phyloP scores from a whole-genome alignment of 192 early-diverging fungal genomes.

The Ramicandelaber brevisporus region DNA sequence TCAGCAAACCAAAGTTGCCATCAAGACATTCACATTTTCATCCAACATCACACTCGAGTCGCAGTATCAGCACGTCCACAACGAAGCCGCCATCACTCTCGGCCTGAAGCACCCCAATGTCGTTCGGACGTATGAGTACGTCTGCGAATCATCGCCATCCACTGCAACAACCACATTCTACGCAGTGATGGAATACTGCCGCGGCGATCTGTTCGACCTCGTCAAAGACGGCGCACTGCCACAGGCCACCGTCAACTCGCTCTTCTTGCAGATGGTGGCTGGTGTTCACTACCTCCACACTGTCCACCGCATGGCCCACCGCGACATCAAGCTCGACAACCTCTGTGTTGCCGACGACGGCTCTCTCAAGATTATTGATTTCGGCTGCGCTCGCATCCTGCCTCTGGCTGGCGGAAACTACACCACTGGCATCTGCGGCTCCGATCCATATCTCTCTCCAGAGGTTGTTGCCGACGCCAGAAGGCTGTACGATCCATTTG shows the following conservation, averaged over 20 bases:
- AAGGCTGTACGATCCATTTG: slow-evolving; percentile 69
- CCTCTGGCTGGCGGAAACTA: slow-evolving; percentile 33
- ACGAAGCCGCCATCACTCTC: slow-evolving; percentile 18
- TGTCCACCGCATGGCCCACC: slow-evolving; percentile 49
- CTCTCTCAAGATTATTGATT: slow-evolving; percentile 70
- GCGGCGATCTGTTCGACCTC: slow-evolving; percentile 57
- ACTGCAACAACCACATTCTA: slow-evolving; percentile 32
- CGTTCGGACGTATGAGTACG: slow-evolving; percentile 46
- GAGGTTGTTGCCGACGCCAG: slow-evolving; percentile 22
- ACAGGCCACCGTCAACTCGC: slow-evolving; percentile 46
- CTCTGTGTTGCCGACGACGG: slow-evolving; percentile 44
- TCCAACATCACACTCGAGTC: slow-evolving; percentile 3
- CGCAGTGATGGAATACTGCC: slow-evolving; percentile 78
- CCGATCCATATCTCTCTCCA: slow-evolving; percentile 88
- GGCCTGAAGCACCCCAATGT: slow-evolving; percentile 51
- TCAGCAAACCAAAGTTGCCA: slow-evolving; percentile 9
- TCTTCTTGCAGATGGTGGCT: slow-evolving; percentile 49
- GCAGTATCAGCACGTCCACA: slow-evolving; percentile 18
- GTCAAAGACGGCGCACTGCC: slow-evolving; percentile 54
- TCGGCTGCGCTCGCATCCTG: slow-evolving; percentile 58
- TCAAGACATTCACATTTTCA: slow-evolving; percentile 17
- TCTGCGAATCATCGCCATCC: slow-evolving; percentile 30
- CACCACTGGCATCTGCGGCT: slow-evolving; percentile 65
- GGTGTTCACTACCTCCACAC: slow-evolving; percentile 56
- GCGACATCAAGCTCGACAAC: slow-evolving; percentile 72